These are phyloP conservation scores for Annona squamosa DNA, from an alignment of 164 flowering plant genomes.

Conservation along the genomic window DNA sequence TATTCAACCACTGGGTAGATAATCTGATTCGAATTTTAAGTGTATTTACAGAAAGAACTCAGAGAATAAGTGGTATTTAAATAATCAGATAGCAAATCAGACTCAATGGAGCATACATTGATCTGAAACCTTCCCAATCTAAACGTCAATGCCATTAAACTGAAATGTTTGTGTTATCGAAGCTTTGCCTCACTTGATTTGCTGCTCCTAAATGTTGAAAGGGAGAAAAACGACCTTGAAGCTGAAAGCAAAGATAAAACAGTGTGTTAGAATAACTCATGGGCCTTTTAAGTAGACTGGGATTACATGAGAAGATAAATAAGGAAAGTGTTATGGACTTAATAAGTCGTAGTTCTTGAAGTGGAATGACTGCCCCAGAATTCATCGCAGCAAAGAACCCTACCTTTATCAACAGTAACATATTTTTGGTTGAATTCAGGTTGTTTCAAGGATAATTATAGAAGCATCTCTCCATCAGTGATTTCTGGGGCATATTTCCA, in stretches of 20 bases:
- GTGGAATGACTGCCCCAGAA: no score
- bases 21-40: not conserved
- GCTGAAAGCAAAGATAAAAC: slow-evolving; percentile 37
- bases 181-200: slow-evolving; percentile 48
- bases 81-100: not conserved
- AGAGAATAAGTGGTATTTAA: slow-evolving; percentile 1
- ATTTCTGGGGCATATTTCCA: not conserved
- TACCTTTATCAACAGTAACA: no score
- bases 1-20: not conserved
- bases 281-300: not conserved
- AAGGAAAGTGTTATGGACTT: not conserved
- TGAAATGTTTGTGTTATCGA: slow-evolving; percentile 11
- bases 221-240: slow-evolving; percentile 82
- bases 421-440: no score
- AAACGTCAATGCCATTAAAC: not conserved
- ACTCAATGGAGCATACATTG: not conserved
- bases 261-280: not conserved
- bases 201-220: slow-evolving; percentile 80
- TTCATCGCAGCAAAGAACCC: no score
- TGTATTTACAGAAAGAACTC: slow-evolving; percentile 11
- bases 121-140: slow-evolving; percentile 3
- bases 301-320: not conserved
- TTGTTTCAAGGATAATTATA: no score
- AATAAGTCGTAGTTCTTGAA: not conserved
- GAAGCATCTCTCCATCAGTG: no score